phyloP scores from a whole-genome alignment of 257 asterid species.

The Catharanthus roseus region DNA sequence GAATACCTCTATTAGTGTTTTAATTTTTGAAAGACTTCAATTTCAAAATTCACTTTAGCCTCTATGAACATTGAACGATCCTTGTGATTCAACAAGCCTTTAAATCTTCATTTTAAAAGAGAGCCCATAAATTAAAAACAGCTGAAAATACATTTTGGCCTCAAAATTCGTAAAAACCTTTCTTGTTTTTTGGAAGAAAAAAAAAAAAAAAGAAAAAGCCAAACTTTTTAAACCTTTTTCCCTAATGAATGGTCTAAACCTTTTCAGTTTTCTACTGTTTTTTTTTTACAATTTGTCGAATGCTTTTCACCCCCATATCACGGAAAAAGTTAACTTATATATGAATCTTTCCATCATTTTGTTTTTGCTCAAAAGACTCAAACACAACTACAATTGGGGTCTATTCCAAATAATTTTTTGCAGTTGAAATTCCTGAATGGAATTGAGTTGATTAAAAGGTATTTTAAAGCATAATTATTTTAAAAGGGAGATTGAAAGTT shows the following conservation, averaged over 20 bases:
- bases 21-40: too few species aligned
- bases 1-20: too few species aligned
- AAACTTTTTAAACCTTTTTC: not conserved
- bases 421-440: not conserved
- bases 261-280: not conserved
- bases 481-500: too few species aligned
- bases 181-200: not conserved
- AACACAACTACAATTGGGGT: not conserved
- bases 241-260: not conserved
- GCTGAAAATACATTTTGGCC: too few species aligned
- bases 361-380: not conserved
- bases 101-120: too few species aligned
- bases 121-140: too few species aligned
- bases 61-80: too few species aligned
- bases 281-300: not conserved
- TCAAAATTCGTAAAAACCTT: too few species aligned
- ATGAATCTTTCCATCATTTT: constrained; percentile 1
- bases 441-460: not conserved
- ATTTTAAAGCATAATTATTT: not conserved
- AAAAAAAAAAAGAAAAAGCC: too few species aligned
- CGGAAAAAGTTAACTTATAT: not conserved
- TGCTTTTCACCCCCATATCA: not conserved
- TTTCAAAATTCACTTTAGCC: too few species aligned
- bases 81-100: too few species aligned
- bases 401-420: not conserved